phyloP scores from a whole-genome alignment of 768 basidiomycete species.

The Leccinum pellstonianum region DNA sequence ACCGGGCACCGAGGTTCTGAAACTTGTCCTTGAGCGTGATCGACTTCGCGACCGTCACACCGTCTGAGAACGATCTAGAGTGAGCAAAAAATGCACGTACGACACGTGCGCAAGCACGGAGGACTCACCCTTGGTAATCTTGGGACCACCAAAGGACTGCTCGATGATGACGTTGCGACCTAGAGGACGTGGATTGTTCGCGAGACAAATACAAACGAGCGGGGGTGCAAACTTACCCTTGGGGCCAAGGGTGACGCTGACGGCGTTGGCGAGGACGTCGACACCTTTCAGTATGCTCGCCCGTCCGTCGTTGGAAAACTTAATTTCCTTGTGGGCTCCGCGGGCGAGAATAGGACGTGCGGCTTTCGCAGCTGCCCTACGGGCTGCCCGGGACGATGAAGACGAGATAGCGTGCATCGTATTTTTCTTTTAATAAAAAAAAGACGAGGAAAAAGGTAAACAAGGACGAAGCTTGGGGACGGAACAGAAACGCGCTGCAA shows the following conservation, averaged over 20 bases:
- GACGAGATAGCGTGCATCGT: conserved; percentile 71
- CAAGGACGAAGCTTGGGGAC: conserved; percentile 1
- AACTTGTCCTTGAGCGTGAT: conserved; percentile 96
- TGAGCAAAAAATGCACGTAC: conserved; percentile 1
- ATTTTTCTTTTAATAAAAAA: conserved; percentile 14
- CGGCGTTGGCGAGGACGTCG: conserved; percentile 95
- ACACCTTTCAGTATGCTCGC: conserved; percentile 94
- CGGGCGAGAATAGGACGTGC: conserved; percentile 56
- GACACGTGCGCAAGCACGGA: neutral
- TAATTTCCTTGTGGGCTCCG: conserved; percentile 92
- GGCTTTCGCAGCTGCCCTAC: conserved; percentile 61
- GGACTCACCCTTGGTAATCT: conserved; percentile 89
- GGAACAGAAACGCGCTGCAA: conserved; percentile 15
- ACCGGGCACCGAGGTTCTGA: conserved; percentile 98
- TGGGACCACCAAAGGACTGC: conserved; percentile 83
- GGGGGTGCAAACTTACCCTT: conserved; percentile 59
- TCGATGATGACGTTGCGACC: conserved; percentile 99
- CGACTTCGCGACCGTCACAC: conserved; percentile 96
- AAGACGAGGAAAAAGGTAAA: conserved; percentile 9
- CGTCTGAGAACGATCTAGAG: conserved; percentile 53
- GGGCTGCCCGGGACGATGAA: conserved; percentile 64
- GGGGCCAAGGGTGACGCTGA: conserved; percentile 93
- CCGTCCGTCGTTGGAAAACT: conserved; percentile 94
- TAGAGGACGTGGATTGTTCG: conserved; percentile 31
- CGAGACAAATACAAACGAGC: neutral